These are phyloP conservation scores for Phaeoacremonium minimum DNA, from an alignment of 2,329 filamentous ascomycete species.

Conservation along the genomic window DNA sequence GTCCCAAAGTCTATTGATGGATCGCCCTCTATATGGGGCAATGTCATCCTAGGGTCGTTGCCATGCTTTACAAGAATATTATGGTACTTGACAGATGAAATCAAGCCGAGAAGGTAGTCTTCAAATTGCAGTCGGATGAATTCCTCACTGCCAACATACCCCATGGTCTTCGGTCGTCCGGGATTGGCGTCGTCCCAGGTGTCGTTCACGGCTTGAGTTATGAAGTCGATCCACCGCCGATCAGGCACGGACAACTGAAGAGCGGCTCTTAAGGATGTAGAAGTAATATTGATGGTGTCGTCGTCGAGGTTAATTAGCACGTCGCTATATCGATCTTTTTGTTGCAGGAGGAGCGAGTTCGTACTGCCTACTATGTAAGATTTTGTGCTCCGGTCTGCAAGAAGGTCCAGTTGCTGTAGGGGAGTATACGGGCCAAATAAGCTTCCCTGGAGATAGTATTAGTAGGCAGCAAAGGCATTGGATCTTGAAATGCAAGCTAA, in stretches of 20 bases:
- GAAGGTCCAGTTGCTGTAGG: conserved; percentile 87
- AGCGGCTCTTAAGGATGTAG: conserved; percentile 69
- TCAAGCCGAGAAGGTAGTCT: conserved; percentile 85
- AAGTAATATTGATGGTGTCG: conserved; percentile 77
- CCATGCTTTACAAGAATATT: conserved; percentile 54
- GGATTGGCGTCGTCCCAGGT: conserved; percentile 96
- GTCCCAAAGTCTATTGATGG: conserved; percentile 77
- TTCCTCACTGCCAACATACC: conserved; percentile 92
- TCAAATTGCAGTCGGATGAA: conserved; percentile 97
- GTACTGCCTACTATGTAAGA: conserved; percentile 97
- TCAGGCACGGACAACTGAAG: conserved; percentile 80
- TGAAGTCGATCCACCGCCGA: conserved; percentile 91
- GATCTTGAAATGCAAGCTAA: conserved; percentile 4
- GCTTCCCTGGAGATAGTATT: conserved; percentile 59
- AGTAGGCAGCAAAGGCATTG: neutral
- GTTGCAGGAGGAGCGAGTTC: conserved; percentile 88
- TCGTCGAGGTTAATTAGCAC: conserved; percentile 96
- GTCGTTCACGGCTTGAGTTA: conserved; percentile 89
- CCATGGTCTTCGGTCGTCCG: conserved; percentile 84
- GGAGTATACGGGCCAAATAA: conserved; percentile 96
- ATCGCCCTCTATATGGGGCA: conserved; percentile 72
- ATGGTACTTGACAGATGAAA: conserved; percentile 88
- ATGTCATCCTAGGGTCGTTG: conserved; percentile 55
- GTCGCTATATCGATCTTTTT: conserved; percentile 93
- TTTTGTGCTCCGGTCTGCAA: conserved; percentile 91